Percentiles rank a stretch among this genome's conserved stretches.
phyloP scores from a whole-genome alignment of 805 yeast genomes.

The Candida maesae region DNA sequence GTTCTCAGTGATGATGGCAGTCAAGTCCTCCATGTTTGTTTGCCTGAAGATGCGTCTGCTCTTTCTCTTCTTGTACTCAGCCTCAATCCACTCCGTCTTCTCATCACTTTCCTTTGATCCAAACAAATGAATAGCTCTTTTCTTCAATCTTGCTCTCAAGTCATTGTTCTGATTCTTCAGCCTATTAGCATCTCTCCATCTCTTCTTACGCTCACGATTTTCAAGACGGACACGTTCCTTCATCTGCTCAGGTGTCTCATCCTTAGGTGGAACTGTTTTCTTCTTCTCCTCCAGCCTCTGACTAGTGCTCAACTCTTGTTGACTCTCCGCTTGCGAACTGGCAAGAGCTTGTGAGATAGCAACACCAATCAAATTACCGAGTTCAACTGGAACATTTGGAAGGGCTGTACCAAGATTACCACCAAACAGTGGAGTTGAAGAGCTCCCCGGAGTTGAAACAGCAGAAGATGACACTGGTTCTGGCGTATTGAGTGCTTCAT shows the following conservation, averaged over 20 bases:
- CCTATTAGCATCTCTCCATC: constrained; percentile 78
- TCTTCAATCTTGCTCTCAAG: constrained; percentile 69
- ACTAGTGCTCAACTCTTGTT: not conserved
- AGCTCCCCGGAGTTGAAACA: too few relatives aligned
- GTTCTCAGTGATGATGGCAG: constrained; percentile 25
- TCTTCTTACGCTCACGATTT: constrained; percentile 73
- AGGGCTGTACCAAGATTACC: constrained; percentile 22
- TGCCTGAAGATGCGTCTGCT: constrained; percentile 51
- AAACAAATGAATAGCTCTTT: constrained; percentile 64
- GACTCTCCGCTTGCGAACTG: not conserved
- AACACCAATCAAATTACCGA: constrained; percentile 21
- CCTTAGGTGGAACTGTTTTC: constrained; percentile 15
- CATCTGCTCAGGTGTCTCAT: constrained; percentile 31
- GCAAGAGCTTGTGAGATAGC: constrained; percentile 26
- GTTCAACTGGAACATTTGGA: constrained; percentile 24
- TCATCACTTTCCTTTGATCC: constrained; percentile 56
- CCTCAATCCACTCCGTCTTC: constrained; percentile 66
- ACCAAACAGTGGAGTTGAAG: too few relatives aligned
- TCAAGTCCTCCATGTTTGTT: constrained; percentile 29
- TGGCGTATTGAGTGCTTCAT: not conserved
- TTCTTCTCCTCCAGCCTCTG: constrained; percentile 14
- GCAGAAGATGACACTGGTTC: not conserved
- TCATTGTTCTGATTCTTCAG: constrained; percentile 87
- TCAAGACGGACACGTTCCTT: constrained; percentile 59
- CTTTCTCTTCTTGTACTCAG: constrained; percentile 65